phyloP scores from a whole-genome alignment of 768 basidiomycete species.

The Lactifluus echinatus region DNA sequence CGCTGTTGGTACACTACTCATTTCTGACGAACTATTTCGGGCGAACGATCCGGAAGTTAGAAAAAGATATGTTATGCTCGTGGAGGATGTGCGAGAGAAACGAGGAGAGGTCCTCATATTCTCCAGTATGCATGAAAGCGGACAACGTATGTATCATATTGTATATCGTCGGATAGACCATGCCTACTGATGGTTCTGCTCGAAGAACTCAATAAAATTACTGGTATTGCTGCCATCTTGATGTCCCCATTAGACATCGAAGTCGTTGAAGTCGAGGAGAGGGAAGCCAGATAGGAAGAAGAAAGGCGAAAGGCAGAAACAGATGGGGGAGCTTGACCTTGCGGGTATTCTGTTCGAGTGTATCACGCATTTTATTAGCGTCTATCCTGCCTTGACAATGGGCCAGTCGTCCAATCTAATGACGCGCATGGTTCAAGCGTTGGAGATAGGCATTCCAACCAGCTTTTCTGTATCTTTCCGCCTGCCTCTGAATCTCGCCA shows the following conservation, averaged over 20 bases:
- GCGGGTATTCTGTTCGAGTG: not conserved
- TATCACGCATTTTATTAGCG: not conserved
- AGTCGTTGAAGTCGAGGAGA: slow-evolving; percentile 89
- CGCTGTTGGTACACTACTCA: slow-evolving; percentile 88
- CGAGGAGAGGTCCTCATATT: slow-evolving; percentile 95
- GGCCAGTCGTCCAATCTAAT: not conserved
- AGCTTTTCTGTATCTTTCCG: slow-evolving; percentile 73
- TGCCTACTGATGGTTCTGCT: not conserved
- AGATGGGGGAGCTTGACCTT: not conserved
- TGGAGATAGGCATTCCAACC: slow-evolving; percentile 90
- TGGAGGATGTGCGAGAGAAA: slow-evolving; percentile 80
- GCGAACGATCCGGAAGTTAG: slow-evolving; percentile 71
- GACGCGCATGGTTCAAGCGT: slow-evolving; percentile 5
- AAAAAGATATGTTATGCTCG: slow-evolving; percentile 78
- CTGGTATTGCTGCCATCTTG: slow-evolving; percentile 90
- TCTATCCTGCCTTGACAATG: not conserved
- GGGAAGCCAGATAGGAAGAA: slow-evolving; percentile 50
- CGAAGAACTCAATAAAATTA: slow-evolving; percentile 89
- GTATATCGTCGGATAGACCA: not conserved
- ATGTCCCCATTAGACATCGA: slow-evolving; percentile 96
- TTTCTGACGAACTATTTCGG: slow-evolving; percentile 91
- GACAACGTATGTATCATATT: slow-evolving; percentile 68
- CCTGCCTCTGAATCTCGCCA: slow-evolving; percentile 51
- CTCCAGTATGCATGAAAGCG: slow-evolving; percentile 99
- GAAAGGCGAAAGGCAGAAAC: slow-evolving; percentile 20